Evolutionary conservation across 2,329 filamentous ascomycete genomes (phyloP).

Genomic region (Neonectria magnoliae): DNA sequence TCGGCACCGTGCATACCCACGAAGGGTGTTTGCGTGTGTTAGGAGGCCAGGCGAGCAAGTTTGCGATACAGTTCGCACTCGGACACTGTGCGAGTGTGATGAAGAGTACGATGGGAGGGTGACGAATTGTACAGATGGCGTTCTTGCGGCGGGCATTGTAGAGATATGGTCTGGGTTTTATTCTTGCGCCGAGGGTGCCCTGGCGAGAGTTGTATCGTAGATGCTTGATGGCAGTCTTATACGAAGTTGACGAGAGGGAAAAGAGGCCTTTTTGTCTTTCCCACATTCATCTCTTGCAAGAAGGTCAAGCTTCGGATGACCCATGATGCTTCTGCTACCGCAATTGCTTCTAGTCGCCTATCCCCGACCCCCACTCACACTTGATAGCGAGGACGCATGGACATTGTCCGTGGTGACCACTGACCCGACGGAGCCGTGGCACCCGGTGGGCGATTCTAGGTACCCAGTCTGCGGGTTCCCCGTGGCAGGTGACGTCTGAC

Average conservation of each 20-base stretch:
- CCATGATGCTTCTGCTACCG: background rate
- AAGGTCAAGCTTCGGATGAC: background rate
- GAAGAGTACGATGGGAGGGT: background rate
- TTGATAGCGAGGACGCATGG: slow-evolving; percentile 17
- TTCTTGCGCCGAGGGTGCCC: slow-evolving; percentile 14
- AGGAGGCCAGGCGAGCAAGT: background rate
- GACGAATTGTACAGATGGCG: slow-evolving; percentile 16
- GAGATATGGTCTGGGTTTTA: slow-evolving; percentile 26
- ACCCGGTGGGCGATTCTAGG: slow-evolving; percentile 21
- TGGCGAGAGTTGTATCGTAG: slow-evolving; percentile 31
- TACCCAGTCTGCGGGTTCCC: background rate
- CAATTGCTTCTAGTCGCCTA: slow-evolving; percentile 13
- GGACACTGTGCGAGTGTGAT: background rate
- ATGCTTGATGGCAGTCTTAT: slow-evolving; percentile 30
- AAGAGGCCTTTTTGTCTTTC: background rate
- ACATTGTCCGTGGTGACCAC: slow-evolving; percentile 15
- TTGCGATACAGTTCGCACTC: background rate
- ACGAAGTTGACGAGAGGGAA: slow-evolving; percentile 17
- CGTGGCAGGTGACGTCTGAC: slow-evolving; percentile 31
- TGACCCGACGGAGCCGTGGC: slow-evolving; percentile 39
- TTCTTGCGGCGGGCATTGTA: slow-evolving; percentile 29
- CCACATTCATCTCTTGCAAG: background rate
- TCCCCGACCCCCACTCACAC: slow-evolving; percentile 30
- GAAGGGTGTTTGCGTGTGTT: background rate
- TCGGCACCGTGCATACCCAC: background rate